Evolutionary conservation across 2,329 filamentous ascomycete genomes (phyloP).

Genomic region (Trichoderma sp.): DNA sequence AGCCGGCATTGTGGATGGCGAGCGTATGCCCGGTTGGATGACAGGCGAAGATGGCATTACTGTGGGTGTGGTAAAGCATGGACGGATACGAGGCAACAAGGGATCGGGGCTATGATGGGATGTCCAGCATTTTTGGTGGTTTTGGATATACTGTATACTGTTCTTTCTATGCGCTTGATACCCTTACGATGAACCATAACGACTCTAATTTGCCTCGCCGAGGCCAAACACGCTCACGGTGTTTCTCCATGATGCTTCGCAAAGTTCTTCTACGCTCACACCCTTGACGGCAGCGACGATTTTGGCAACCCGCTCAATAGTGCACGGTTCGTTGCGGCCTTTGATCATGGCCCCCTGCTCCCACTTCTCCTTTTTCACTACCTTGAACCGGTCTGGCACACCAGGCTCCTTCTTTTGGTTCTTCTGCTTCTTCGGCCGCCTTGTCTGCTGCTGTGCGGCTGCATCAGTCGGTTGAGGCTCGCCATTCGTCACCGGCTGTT

Average conservation of each 20-base stretch:
- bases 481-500: constrained; percentile 31
- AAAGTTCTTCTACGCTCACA: constrained; percentile 76
- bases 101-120: constrained; percentile 52
- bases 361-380: constrained; percentile 97
- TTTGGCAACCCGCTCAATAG: constrained; percentile 82
- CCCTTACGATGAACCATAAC: constrained; percentile 25
- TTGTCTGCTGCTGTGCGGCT: constrained; percentile 27
- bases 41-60: constrained; percentile 84
- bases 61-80: constrained; percentile 66
- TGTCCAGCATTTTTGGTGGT: constrained; percentile 24
- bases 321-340: constrained; percentile 89
- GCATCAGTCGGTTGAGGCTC: constrained; percentile 16
- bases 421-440: constrained; percentile 47
- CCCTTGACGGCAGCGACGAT: constrained; percentile 86
- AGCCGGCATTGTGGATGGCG: constrained; percentile 71
- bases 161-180: constrained; percentile 34
- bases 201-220: constrained; percentile 36
- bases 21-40: constrained; percentile 86
- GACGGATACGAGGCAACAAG: constrained; percentile 62
- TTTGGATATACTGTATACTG: constrained; percentile 26
- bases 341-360: constrained; percentile 86
- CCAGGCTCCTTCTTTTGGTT: constrained; percentile 63
- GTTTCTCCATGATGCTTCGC: constrained; percentile 83
- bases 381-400: constrained; percentile 71
- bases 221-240: constrained; percentile 78